Evolutionary conservation across 495 filamentous ascomycete species (phyloP).

Genomic region (Hypoxylon cercidicola): DNA sequence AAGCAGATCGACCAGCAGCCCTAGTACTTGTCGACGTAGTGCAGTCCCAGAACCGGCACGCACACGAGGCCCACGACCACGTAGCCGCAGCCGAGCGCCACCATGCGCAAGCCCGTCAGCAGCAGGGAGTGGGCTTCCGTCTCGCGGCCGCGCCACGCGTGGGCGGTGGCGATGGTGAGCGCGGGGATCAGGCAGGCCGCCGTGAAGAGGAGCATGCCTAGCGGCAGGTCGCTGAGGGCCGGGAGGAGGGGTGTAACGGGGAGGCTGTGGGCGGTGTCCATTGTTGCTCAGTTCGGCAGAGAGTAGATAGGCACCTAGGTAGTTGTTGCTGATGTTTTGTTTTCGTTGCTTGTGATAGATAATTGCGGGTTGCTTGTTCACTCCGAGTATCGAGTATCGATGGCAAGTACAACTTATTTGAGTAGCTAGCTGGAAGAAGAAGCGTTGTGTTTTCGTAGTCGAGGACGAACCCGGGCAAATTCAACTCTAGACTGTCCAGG

Average conservation of each 20-base stretch:
- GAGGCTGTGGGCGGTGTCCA: neutral
- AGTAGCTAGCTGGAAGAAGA: no score
- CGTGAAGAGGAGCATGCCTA: neutral
- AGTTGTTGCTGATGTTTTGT: no score
- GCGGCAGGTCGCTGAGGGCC: neutral
- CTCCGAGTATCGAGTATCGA: no score
- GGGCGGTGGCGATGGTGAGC: neutral
- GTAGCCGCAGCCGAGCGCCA: constrained; percentile 13
- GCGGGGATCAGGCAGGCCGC: constrained; percentile 6
- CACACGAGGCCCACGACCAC: constrained; percentile 14
- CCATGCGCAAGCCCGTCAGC: constrained; percentile 11
- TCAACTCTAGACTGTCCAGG: no score
- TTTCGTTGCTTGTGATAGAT: no score
- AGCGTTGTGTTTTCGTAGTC: no score
- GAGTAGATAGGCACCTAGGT: no score
- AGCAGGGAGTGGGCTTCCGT: neutral
- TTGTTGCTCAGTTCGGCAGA: no score
- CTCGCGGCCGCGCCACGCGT: neutral
- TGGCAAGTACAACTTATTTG: no score
- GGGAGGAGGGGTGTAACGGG: neutral
- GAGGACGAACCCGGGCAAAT: no score
- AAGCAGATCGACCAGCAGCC: constrained; percentile 16
- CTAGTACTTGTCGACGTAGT: constrained; percentile 37
- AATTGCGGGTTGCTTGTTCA: no score
- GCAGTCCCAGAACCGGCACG: constrained; percentile 18